Evolutionary conservation across 257 asterid species (phyloP), one percentile per base, ranked within the genome.

Genomic region (Solanum boliviense): DNA sequence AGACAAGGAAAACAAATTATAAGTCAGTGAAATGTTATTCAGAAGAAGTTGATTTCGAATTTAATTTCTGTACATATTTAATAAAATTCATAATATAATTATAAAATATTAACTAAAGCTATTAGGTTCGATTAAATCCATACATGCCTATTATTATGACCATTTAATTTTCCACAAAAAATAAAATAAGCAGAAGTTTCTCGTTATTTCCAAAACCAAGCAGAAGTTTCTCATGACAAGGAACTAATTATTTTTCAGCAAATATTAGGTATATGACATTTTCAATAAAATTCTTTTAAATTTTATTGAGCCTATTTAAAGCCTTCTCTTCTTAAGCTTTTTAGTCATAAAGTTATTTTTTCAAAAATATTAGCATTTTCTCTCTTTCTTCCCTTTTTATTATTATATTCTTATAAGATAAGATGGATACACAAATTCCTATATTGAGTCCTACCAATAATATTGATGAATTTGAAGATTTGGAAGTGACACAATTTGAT

Each of bases 401-500:
- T 56, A 56, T 71, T 71, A 29, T 13, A 31, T 31, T 31, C 23
- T 67, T 27, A 8, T 2, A 15, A 20, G 31, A 65, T 13, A 13
- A 86, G 7, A 86, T 86, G 88, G 88, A 44, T 18, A 21, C 56
- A 48, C 36, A 73, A 48, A 7, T 86, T 56, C 84, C 70, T 8
- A 48, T 44, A 10, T 44, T 58, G 31, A 32, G 20, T 44, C 79
- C 44, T 74, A 35, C 1, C 13, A 35, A 5, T 10, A 16, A 29
- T 31, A 35, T 11, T 21, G 39, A 72, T 86, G 88, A 86, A 25
- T 72, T 86, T 86, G 84, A 86, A 72, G 88, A 78, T 32, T 73
- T 86, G 15, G 88, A 86, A 73, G 72, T 48, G 56, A 86, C 73
- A 86, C 73, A 86, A 86, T 86, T 86, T 86, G 88, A 86, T 72